Evolutionary conservation across 495 filamentous ascomycete genomes (phyloP), one percentile per base, ranked within the genome.

Genomic region (Penicillium maclennaniae): DNA sequence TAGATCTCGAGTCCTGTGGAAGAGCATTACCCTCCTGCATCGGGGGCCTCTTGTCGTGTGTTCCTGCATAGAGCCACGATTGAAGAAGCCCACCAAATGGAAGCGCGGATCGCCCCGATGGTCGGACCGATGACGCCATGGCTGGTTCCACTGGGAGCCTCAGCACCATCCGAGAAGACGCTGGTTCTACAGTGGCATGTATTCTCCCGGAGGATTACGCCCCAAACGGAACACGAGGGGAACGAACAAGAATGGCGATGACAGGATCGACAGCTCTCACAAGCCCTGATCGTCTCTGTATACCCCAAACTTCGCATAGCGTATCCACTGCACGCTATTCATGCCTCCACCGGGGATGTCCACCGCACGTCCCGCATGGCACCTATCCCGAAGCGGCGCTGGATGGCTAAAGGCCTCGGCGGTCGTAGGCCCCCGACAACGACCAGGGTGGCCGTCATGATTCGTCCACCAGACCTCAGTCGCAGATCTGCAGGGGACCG

Each of bases 401-500:
- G 17, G 17, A 36, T 16, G 43, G 37, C 19, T 17, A 54, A 31
- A 27, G 50, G 53, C 56, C 53, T 54, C 43, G 49, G 48, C 46
- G 47, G 43, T 48, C 50, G 25, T 34, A 54, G 23, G 23, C 50
- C 36, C 36, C 39, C 25, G 36, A 7, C 27, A 21, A 36, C 28
- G 12, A 2, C 23, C 23, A 23, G 23, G 23, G 23, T 23, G 23
- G 23, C 44, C 12, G 42, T 43, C 44, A 51, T 61, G 52, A 66
- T 63, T 63, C 46, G 60, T 51, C 36, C 27, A 27, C 10, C 19
- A 58, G 36, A 61, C 57, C 54, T 66, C 60, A 66, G 56, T 42
- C 31, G 49, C 42, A 51, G 63, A 66, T 66, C 60, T 66, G 63
- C 56, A 61, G 63, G 60, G 60, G 54, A 53, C 46, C 37, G 53